These are phyloP conservation scores for Entophlyctis luteolus DNA, from an alignment of 192 early-diverging fungal genomes.

Conservation along the genomic window DNA sequence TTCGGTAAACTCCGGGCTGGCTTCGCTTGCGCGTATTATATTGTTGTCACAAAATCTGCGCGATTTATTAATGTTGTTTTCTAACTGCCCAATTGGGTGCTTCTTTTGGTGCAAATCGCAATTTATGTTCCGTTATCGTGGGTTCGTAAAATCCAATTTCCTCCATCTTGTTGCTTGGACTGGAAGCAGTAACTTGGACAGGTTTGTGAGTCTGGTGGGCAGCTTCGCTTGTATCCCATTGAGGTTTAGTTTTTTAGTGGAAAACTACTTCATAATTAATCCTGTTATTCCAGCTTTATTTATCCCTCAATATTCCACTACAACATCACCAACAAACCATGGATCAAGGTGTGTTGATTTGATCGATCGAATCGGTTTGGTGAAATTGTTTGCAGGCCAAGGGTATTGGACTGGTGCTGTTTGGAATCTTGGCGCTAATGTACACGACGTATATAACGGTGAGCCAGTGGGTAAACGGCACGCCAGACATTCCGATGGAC, in stretches of 20 bases:
- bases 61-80: conserved; percentile 64
- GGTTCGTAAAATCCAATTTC: conserved; percentile 86
- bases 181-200: conserved; percentile 73
- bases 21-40: conserved; percentile 83
- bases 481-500: conserved; percentile 45
- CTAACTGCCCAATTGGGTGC: conserved; percentile 69
- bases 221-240: conserved; percentile 68
- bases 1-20: too few relatives aligned
- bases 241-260: conserved; percentile 19
- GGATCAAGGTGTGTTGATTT: conserved; percentile 23
- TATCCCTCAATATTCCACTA: conserved; percentile 85
- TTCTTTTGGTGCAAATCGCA: conserved; percentile 71
- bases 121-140: conserved; percentile 79
- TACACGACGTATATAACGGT: conserved; percentile 82
- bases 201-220: conserved; percentile 80
- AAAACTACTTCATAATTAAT: conserved; percentile 7
- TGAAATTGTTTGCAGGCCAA: conserved; percentile 19
- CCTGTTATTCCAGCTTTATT: conserved; percentile 61
- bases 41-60: conserved; percentile 84
- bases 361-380: not conserved
- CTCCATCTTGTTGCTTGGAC: conserved; percentile 75
- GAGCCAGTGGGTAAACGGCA: conserved; percentile 53
- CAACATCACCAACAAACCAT: conserved; percentile 31
- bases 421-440: conserved; percentile 68
- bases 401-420: conserved; percentile 35